These are phyloP conservation scores for Herpotrichia juniperi DNA, from an alignment of 2,329 filamentous ascomycete genomes.

Conservation along the genomic window DNA sequence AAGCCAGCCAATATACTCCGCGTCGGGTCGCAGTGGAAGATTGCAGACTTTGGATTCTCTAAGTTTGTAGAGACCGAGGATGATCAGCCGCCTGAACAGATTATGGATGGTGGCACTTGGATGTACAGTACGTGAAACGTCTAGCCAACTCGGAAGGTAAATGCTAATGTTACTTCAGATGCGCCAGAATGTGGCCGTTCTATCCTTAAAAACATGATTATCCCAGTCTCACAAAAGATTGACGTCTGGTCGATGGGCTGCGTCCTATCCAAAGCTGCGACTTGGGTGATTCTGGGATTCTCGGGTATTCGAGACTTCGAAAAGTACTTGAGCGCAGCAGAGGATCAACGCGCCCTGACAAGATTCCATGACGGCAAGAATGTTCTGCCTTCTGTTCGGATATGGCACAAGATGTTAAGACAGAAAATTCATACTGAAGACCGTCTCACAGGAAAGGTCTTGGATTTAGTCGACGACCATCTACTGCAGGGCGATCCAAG, in stretches of 20 bases:
- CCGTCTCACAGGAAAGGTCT: no score
- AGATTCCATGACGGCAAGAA: neutral
- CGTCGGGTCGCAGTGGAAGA: slow-evolving; percentile 40
- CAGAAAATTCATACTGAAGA: no score
- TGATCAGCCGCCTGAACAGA: slow-evolving; percentile 4
- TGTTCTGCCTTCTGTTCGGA: neutral
- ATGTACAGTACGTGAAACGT: slow-evolving; percentile 40
- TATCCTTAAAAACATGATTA: slow-evolving; percentile 9
- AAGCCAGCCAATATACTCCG: slow-evolving; percentile 52
- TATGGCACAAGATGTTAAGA: no score
- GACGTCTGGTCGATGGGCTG: slow-evolving; percentile 51
- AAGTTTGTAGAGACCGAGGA: slow-evolving; percentile 20
- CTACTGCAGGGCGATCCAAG: no score
- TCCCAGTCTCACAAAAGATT: slow-evolving; percentile 35
- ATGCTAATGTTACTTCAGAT: slow-evolving; percentile 9
- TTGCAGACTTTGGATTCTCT: slow-evolving; percentile 47
- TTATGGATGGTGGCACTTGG: slow-evolving; percentile 36
- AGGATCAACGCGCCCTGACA: neutral
- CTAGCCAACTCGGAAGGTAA: neutral
- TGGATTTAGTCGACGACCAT: no score
- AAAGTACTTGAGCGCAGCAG: slow-evolving; percentile 9
- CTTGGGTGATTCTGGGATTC: slow-evolving; percentile 45
- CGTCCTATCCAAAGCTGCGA: slow-evolving; percentile 47
- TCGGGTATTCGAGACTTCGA: slow-evolving; percentile 36
- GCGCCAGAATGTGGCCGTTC: slow-evolving; percentile 10